Evolutionary conservation across 163 green algal genomes (phyloP).

Genomic region (Volvox carteri): DNA sequence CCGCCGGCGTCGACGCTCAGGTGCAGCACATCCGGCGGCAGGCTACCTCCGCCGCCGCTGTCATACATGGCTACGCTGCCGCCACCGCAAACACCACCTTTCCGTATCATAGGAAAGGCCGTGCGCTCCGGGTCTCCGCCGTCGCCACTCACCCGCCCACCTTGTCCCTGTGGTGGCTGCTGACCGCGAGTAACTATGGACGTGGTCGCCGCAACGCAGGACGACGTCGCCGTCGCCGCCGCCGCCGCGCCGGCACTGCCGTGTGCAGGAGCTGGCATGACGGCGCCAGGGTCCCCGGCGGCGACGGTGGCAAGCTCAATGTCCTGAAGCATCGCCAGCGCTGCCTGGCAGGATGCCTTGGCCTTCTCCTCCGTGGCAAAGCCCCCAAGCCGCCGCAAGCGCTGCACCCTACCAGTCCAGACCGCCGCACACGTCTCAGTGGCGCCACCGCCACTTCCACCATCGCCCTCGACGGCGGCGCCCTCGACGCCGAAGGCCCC

Average conservation of each 20-base stretch:
- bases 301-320: neutral
- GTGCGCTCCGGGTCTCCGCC: neutral
- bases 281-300: neutral
- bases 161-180: no score
- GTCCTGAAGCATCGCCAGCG: conserved; percentile 33
- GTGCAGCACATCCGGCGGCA: neutral
- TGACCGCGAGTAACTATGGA: no score
- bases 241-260: neutral
- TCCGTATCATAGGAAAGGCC: neutral
- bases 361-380: neutral
- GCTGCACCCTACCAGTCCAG: conserved; percentile 32
- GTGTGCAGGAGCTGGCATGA: neutral
- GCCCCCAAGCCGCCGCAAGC: neutral
- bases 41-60: neutral
- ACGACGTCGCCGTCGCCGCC: neutral
- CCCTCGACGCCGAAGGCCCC: neutral
- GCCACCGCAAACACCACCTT: no score
- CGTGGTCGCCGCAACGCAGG: no score
- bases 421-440: neutral
- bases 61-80: no score
- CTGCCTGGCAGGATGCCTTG: conserved; percentile 18
- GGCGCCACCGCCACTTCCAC: neutral
- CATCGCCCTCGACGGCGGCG: neutral
- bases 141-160: neutral
- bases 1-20: neutral